Evolutionary conservation across 106 monocot species (phyloP), one percentile per base, ranked within the genome.

Genomic region (Dioscorea dumetorum): DNA sequence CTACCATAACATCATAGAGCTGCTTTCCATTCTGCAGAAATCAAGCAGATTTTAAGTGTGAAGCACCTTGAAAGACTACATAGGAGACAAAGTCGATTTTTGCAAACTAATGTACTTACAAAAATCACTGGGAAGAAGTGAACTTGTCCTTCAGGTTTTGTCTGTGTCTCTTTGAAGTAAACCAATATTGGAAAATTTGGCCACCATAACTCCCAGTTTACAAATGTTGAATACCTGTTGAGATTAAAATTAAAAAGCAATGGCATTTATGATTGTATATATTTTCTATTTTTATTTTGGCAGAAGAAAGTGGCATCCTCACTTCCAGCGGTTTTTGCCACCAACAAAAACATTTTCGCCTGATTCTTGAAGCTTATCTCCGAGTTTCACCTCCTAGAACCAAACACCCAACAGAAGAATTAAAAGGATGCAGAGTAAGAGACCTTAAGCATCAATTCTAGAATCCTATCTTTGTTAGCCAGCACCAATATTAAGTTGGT

Each of bases 141-240:
- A 56, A 90, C 75, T 83, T 99, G 92, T 62, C 97, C 92, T 79
- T 92, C 92, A 23, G 92, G 92, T 70, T 85, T 92, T 20, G 97
- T 92, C 60, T 99, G 97, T 4, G 84, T 90, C 77, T 99, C 97
- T 69, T 99, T 99, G 66, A 99, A 99, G 75, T 99, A 99, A 28
- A 99, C 92, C 68, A 99, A 56, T 61, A 99, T 69, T 70, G 97
- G 92, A 70, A 99, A 90, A 24, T 81, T 86, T 24, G 97, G 92
- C 97, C 97, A 99, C 92, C 97, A 92, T 22, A 99, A 76, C 80
- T 99, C 97, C 97, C 97, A 99, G 57, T 99, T 99, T 58, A 92
- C 80, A 75, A 99, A 99, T 67, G 84, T 82, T 52, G 97, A 92
- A 56, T 99, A 99, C 75, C 97, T 99, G 48, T 41, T 28, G 28